Evolutionary conservation across 108 stramenopile genomes (phyloP).

Genomic region (Discostella stelligeroides): DNA sequence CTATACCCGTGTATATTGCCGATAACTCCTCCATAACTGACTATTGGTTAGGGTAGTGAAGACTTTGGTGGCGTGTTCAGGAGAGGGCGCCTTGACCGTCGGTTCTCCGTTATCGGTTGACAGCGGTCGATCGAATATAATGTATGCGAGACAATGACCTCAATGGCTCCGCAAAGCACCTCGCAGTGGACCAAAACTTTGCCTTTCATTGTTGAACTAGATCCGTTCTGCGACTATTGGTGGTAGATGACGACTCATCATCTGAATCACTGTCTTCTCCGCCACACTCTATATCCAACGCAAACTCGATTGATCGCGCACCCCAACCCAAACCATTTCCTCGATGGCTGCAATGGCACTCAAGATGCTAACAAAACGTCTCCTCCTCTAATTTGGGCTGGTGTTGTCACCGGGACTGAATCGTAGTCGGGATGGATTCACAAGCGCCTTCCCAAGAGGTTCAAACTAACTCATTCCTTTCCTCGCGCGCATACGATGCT

Average conservation of each 20-base stretch:
- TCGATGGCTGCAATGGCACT: slow-evolving; percentile 72
- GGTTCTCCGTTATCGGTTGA: slow-evolving; percentile 17
- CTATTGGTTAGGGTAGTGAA: slow-evolving; percentile 47
- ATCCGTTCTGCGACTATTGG: slow-evolving; percentile 23
- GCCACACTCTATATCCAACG: slow-evolving; percentile 56
- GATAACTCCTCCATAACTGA: slow-evolving; percentile 71
- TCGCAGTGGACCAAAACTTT: slow-evolving; percentile 59
- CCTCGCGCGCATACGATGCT: slow-evolving; percentile 28
- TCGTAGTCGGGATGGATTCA: slow-evolving; percentile 61
- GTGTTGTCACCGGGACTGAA: slow-evolving; percentile 45
- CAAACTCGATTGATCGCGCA: slow-evolving; percentile 62
- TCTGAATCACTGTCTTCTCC: slow-evolving; percentile 48
- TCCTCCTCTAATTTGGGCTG: slow-evolving; percentile 47
- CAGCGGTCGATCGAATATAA: slow-evolving; percentile 64
- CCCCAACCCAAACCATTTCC: slow-evolving; percentile 51
- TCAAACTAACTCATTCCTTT: slow-evolving; percentile 53
- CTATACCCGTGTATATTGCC: slow-evolving; percentile 66
- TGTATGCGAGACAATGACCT: slow-evolving; percentile 70
- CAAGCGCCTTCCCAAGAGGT: slow-evolving; percentile 61
- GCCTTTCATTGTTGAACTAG: slow-evolving; percentile 41
- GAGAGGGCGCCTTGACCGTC: slow-evolving; percentile 32
- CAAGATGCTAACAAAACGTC: slow-evolving; percentile 57
- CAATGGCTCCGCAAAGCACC: slow-evolving; percentile 72
- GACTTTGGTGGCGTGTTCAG: slow-evolving; percentile 41
- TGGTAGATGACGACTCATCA: slow-evolving; percentile 41